Evolutionary conservation across 1,284 basidiomycete genomes (phyloP).

Genomic region (Sparassis latifolia): DNA sequence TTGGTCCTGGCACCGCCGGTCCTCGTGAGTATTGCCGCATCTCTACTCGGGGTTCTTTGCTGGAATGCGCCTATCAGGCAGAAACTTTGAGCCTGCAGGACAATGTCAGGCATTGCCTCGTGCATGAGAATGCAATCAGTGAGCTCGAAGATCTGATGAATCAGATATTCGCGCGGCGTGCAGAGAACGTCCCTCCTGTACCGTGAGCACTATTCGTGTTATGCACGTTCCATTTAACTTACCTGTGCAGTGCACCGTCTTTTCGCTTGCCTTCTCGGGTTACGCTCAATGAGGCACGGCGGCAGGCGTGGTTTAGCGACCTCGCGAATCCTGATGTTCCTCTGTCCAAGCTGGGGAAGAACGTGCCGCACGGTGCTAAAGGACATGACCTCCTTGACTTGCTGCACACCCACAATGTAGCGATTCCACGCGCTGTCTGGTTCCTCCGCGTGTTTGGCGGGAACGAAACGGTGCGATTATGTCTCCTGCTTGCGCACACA

Average conservation of each 20-base stretch:
- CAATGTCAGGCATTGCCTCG: constrained; percentile 44
- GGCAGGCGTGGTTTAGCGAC: constrained; percentile 86
- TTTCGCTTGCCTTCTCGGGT: constrained; percentile 86
- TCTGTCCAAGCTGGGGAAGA: constrained; percentile 81
- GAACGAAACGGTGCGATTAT: constrained; percentile 76
- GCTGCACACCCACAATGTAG: constrained; percentile 76
- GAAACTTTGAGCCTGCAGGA: constrained; percentile 58
- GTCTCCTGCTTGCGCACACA: not conserved
- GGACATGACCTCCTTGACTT: constrained; percentile 89
- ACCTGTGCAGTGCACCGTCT: constrained; percentile 48
- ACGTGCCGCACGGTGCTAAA: constrained; percentile 90
- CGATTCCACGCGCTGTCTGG: constrained; percentile 88
- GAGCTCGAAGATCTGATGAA: constrained; percentile 78
- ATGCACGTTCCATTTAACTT: not conserved
- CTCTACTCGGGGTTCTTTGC: not conserved
- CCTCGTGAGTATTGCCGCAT: constrained; percentile 37
- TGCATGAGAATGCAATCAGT: constrained; percentile 47
- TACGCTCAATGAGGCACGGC: constrained; percentile 85
- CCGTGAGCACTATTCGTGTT: constrained; percentile 40
- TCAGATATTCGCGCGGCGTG: constrained; percentile 66
- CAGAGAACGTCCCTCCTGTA: constrained; percentile 47
- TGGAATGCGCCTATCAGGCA: constrained; percentile 34
- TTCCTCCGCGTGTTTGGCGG: constrained; percentile 93
- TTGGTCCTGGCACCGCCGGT: constrained; percentile 58
- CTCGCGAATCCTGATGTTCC: constrained; percentile 88